Base-by-base conservation (phyloP, 2,329 filamentous ascomycete species). In the Ramichloridium luteum region DNA sequence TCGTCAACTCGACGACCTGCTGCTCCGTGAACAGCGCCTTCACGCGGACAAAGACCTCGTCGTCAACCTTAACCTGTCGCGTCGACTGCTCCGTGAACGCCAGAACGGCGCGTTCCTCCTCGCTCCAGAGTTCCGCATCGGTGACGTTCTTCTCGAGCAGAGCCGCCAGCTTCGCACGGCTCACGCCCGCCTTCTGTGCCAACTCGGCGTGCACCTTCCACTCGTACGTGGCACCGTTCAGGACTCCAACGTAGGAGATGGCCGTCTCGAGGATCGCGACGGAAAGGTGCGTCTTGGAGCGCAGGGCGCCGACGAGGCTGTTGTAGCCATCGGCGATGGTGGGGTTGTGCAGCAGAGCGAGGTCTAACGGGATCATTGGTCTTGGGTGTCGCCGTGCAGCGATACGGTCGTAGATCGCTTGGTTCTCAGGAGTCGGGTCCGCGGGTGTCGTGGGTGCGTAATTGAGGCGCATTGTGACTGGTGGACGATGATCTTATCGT, bases 251-350 rank as follows among this genome's bases (percentile, higher is more conserved):
- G 29, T 55, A 51, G 43, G 51, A 53, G 20, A 57, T 54, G 10
- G 52, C 50, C 12, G 55, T 38, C 36, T 57, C 54, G 25, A 49
- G 46, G 11, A 55, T 34, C 6, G 45, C 44, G 13, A 43, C 42
- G 6, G 46, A 40, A 15, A 56, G 47, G 13, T 47, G 48, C 3
- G 52, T 51, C 32, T 53, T 45, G 20, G 49, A 48, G 25, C 56
- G 50, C 22, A 59, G 57, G 28, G 54, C 53, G 37, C 75, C 76
- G 8, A 81, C 65, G 53, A 81, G 77, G 9, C 62, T 59, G 60
- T 80, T 81, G 75, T 77, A 81, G 31, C 81, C 81, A 57, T 83
- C 76, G 11, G 81, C 80, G 2, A 88, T 70, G 12, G 74, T 61
- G 1, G 80, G 78, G 13, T 76, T 71, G 60, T 88, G 81, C 9